Evolutionary conservation across 305 asterid genomes (phyloP).

Genomic region (Fraxinus dipetala): DNA sequence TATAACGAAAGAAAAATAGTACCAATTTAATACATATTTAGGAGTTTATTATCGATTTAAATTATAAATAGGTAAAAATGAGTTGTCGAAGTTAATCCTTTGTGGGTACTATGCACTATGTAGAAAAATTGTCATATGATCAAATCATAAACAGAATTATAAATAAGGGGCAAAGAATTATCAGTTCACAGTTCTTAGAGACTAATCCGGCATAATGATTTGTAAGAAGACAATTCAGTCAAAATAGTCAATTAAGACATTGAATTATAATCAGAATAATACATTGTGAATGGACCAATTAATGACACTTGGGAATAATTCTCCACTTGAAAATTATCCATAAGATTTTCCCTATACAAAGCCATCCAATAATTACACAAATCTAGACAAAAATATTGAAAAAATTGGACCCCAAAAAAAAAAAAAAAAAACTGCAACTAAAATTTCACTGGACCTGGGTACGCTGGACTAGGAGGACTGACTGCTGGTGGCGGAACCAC

Average conservation of each 20-base stretch:
- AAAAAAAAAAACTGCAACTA: constrained; percentile 3
- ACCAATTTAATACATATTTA: too few species aligned
- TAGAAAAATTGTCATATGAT: too few species aligned
- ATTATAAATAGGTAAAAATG: too few species aligned
- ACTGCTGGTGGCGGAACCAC: constrained; percentile 55
- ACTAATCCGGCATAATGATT: not conserved
- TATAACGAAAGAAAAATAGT: not conserved
- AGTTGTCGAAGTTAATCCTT: too few species aligned
- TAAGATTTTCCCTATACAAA: not conserved
- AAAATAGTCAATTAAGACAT: not conserved
- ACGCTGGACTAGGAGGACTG: constrained; percentile 53
- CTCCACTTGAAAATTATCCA: not conserved
- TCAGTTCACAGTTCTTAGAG: not conserved
- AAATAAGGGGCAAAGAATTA: too few species aligned
- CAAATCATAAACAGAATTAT: too few species aligned
- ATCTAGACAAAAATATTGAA: not conserved
- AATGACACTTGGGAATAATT: not conserved
- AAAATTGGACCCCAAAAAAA: not conserved
- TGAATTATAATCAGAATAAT: not conserved
- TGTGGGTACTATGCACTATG: too few species aligned
- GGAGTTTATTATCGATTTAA: too few species aligned
- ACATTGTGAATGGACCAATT: not conserved
- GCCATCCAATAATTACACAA: not conserved
- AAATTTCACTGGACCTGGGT: constrained; percentile 66
- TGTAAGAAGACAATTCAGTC: not conserved